Base-by-base conservation (phyloP, 2,329 filamentous ascomycete species). In the Epichloe baconii region DNA sequence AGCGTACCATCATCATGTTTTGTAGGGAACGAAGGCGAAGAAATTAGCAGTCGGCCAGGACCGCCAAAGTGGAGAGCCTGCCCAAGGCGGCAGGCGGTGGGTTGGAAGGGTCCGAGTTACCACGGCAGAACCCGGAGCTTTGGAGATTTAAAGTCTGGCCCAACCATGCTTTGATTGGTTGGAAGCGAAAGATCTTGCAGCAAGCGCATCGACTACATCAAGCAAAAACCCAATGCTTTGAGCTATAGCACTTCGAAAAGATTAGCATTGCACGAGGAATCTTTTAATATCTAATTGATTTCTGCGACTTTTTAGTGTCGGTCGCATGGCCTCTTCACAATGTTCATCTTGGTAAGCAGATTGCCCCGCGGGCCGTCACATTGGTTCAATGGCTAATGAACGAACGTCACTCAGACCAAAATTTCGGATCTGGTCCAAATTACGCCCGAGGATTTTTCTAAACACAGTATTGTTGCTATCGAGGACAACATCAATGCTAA, bases 401-500 rank as follows among this genome's bases (percentile, higher is more conserved):
- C 14, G 19, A 21, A 43, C 19, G 19, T 49, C 37, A 21, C 35
- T 35, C 56, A 95, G 93, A 93, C 89, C 43, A 95, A 93, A 58
- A 83, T 98, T 60, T 85, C 89, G 59, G 93, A 98, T 73, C 77
- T 98, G 59, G 88, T 98, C 58, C 88, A 95, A 69, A 94, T 98
- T 70, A 78, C 80, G 35, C 93, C 93, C 1, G 80, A 88, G 61
- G 87, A 96, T 64, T 95, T 97, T 64, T 78, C 82, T 54, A 93
- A 93, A 68, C 76, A 81, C 54, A 94, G 87, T 62, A 78, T 81
- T 35, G 79, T 89, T 56, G 88, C 89, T 1, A 88, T 98, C 56
- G 89, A 96, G 69, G 90, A 98, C 71, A 93, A 93, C 61, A 93
- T 98, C 71, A 97, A 98, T 66, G 78, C 83, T 56, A 98, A 98